phyloP scores from a whole-genome alignment of 345 rosid genomes.

The Corchorus capsularis region DNA sequence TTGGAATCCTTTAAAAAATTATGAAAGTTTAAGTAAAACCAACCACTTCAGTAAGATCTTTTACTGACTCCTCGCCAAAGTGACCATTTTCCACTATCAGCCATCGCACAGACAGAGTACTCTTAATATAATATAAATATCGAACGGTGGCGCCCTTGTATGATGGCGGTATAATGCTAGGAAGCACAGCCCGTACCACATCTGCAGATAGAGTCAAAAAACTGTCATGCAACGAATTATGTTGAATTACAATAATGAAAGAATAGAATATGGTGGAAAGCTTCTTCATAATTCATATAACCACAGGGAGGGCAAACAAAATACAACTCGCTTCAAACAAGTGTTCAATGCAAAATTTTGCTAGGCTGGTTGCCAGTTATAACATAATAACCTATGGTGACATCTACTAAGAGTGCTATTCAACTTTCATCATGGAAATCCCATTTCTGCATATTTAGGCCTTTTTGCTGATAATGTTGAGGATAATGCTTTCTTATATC shows the following conservation, averaged over 20 bases:
- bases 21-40: slow-evolving; percentile 35
- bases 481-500: background rate
- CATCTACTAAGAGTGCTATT: background rate
- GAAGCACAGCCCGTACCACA: slow-evolving; percentile 68
- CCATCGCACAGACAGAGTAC: slow-evolving; percentile 62
- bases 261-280: background rate
- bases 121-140: slow-evolving; percentile 74
- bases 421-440: background rate
- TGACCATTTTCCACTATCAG: slow-evolving; percentile 67
- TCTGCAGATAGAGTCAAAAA: slow-evolving; percentile 46
- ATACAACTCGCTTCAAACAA: background rate
- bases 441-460: background rate
- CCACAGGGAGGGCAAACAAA: background rate
- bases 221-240: background rate
- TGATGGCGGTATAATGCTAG: slow-evolving; percentile 80
- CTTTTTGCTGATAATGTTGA: slow-evolving; percentile 5
- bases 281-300: slow-evolving; percentile 3
- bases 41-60: slow-evolving; percentile 69
- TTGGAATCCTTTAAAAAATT: slow-evolving; percentile 9
- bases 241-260: slow-evolving; percentile 14
- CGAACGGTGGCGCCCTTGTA: slow-evolving; percentile 87
- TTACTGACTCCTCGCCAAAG: slow-evolving; percentile 39
- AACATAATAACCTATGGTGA: background rate
- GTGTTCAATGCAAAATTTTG: background rate
- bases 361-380: background rate